A percentile compares a stretch with the other conserved stretches of the same genome.
Conservation (phyloP, 2,329 filamentous ascomycete species). For the Aspergillus pseudoterreus region DNA sequence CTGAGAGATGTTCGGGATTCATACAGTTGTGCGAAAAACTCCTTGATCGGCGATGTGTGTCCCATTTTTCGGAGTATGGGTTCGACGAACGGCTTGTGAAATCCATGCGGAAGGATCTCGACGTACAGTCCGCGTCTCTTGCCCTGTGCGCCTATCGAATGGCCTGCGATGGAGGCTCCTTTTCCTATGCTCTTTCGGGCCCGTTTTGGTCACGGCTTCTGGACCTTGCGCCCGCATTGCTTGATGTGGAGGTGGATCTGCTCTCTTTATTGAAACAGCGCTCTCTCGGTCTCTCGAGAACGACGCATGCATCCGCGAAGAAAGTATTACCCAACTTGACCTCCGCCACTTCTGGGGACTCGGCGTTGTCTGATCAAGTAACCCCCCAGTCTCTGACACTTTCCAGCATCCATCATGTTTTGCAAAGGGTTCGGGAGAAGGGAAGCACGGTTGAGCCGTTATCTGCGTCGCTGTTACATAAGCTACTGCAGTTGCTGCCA, state of each 20-base stretch:
- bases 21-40: constrained; percentile 55
- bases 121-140: constrained; percentile 40
- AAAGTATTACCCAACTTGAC: constrained; percentile 20
- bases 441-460: constrained; percentile 26
- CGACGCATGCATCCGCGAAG: constrained; percentile 27
- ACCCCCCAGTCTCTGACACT: constrained; percentile 33
- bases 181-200: constrained; percentile 26
- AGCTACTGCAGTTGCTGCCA: constrained; percentile 28
- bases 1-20: constrained; percentile 51
- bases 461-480: constrained; percentile 22
- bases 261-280: constrained; percentile 18
- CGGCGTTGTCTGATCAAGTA: constrained; percentile 12
- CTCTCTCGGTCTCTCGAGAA: constrained; percentile 26
- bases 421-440: constrained; percentile 31
- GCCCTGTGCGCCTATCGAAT: constrained; percentile 31
- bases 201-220: constrained; percentile 31
- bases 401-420: constrained; percentile 27
- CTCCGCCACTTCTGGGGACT: constrained; percentile 23
- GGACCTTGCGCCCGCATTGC: constrained; percentile 22
- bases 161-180: constrained; percentile 22
- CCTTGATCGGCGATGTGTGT: constrained; percentile 36
- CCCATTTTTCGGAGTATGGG: constrained; percentile 67
- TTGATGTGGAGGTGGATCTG: constrained; percentile 28
- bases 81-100: constrained; percentile 67
- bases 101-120: constrained; percentile 56